phyloP scores from a whole-genome alignment of 169 alveolate genomes.

The Amoebophrya sp. region DNA sequence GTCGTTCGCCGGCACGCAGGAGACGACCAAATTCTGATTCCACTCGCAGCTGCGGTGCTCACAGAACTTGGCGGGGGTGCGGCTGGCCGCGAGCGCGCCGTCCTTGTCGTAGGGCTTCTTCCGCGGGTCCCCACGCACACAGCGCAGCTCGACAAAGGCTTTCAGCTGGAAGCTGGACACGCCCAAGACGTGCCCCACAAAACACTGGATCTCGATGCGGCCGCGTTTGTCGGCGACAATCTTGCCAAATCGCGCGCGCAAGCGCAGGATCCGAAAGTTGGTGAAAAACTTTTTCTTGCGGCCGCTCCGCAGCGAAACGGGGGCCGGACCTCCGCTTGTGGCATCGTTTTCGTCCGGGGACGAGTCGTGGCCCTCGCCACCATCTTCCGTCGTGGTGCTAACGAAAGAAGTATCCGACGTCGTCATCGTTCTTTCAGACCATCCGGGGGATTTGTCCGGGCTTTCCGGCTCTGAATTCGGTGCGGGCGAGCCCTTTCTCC shows the following conservation, averaged over 20 bases:
- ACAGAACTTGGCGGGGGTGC: neutral
- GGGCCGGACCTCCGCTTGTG: neutral
- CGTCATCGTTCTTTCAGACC: neutral
- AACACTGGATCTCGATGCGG: neutral
- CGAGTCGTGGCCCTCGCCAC: neutral
- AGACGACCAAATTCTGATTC: neutral
- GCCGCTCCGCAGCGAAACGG: too few relatives aligned
- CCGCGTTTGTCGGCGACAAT: neutral
- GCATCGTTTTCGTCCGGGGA: neutral
- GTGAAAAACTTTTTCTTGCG: neutral
- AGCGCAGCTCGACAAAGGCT: neutral
- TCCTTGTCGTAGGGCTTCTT: neutral
- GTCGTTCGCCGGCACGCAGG: neutral
- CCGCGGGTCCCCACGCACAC: neutral
- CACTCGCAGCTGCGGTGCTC: neutral
- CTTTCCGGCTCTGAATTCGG: neutral
- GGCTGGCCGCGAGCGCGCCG: neutral
- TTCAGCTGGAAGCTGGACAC: neutral
- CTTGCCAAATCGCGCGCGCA: neutral
- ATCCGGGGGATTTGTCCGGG: neutral
- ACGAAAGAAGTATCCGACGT: neutral
- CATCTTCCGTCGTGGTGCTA: neutral
- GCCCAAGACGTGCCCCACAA: neutral
- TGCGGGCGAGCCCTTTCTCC: neutral
- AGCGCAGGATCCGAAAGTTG: neutral